Evolutionary conservation across 2,329 filamentous ascomycete species (phyloP), one percentile per base, ranked within the genome.

Genomic region (Cercospora berteroae): DNA sequence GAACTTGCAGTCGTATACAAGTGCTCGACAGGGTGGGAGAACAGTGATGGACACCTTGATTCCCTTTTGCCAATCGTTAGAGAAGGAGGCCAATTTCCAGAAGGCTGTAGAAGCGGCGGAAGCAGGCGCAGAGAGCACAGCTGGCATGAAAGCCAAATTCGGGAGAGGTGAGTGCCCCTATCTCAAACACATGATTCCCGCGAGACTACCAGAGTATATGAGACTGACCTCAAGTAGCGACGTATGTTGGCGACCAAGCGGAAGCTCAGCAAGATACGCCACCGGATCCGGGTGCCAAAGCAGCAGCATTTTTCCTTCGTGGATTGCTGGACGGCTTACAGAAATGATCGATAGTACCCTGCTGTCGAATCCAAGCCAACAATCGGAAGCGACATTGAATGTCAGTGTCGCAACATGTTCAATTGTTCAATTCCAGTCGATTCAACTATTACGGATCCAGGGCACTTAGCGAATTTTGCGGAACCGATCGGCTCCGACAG

Each of bases 1-100:
- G 61, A 82, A 81, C 63, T 66, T 84, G 55, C 80, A 81, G 69
- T 78, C 70, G 16, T 79, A 79, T 60, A 79, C 77, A 1, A 72
- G 73, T 52, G 78, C 78, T 16, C 73, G 76, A 48, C 70, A 74
- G 44, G 78, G 78, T 13, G 76, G 77, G 0, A 69, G 78, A 52
- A 80, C 78, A 3, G 78, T 80, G 31, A 79, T 80, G 78, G 78
- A 79, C 62, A 70, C 76, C 9, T 69, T 80, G 60, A 79, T 79
- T 42, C 78, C 78, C n/a, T 80, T 80, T 58, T 77, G 74, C 55
- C 75, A 79, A 70, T 74, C 71, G 3, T 65, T 80, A 12, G 72
- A 77, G 48, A 68, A 73, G 48, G 67, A 68, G 1, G 64, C 50
- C 12, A 70, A 75, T 36, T 44, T 78, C 13, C 63, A 57, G 1